Percentiles rank a stretch among this genome's conserved stretches.
These are phyloP conservation scores for Candida sojae DNA, from an alignment of 1,139 yeast genomes.

Conservation along the genomic window DNA sequence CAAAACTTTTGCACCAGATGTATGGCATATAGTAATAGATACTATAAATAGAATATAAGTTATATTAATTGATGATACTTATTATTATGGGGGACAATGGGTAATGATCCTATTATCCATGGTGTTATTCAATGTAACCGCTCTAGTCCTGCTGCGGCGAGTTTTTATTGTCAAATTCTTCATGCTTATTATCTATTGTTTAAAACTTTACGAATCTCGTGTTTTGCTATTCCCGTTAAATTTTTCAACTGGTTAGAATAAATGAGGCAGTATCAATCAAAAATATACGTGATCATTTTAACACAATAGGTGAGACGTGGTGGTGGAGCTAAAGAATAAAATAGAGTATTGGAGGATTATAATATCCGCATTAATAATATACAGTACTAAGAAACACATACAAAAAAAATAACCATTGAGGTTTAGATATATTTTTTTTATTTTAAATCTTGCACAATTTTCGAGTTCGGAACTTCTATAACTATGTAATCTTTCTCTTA, in stretches of 20 bases:
- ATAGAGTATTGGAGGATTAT: no score
- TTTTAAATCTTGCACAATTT: no score
- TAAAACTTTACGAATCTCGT: not conserved
- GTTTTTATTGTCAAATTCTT: not conserved
- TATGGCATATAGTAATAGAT: slow-evolving; percentile 78
- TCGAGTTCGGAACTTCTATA: no score
- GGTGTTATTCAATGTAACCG: not conserved
- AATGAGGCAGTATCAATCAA: not conserved
- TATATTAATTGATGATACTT: not conserved
- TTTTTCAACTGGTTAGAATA: no score
- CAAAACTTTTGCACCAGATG: slow-evolving; percentile 85
- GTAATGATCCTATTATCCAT: not conserved
- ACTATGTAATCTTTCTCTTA: no score
- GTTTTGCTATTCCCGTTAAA: not conserved
- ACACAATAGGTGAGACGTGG: no score
- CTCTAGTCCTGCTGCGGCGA: not conserved
- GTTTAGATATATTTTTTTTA: no score
- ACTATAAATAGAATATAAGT: slow-evolving; percentile 2
- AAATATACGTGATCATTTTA: no score
- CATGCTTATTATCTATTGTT: not conserved
- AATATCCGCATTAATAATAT: no score
- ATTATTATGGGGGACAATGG: not conserved
- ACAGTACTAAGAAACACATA: no score
- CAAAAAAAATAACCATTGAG: no score
- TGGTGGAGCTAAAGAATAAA: no score